Base-by-base conservation (phyloP, 1,139 yeast genomes). In the Geotrichum fermentans region DNA sequence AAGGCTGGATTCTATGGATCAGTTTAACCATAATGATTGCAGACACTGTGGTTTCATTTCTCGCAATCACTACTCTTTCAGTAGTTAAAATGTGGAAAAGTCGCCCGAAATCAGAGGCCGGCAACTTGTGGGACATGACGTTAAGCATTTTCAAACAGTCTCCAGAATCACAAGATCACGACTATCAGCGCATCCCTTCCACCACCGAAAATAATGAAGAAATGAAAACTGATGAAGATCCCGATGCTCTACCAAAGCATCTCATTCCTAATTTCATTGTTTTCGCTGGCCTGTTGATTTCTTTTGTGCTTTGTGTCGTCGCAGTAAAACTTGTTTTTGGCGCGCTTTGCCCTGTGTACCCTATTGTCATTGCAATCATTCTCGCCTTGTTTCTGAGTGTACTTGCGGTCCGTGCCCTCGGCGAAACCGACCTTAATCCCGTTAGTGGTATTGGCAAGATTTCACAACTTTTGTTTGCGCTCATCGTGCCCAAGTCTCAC, bases 1-100 rank as follows among this genome's bases (percentile, higher is more conserved):
- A 92, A 62, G 98, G 98, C 13, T 92, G 98, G 98, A 87, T 92
- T 50, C 72, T 92, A 61, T 92, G 98, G 98, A 73, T 89, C 52
- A 83, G 95, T 64, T 75, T 92, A 58, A 82, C 96, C 32, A 89
- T 89, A 36, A 92, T 92, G 98, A 86, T 92, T 22, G 83, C 88
- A 46, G 98, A 92, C 63, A 86, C 96, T 2, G 72, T 88, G 11
- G 88, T 90, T 1, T 84, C 96, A 0, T 84, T 92, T 58, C 56
- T 79, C 1, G 83, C 85, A 2, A 80, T 89, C 14, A 73, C 82
- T 0, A 60, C 67, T 39, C 57, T 53, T 24, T 58, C 63, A 11
- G 28, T 59, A 11, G 43, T 46, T 35, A 50, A 46, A 37, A 11
- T 38, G 29, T 44, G 28, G 35, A 30, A 44, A 21, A 38, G 16